A percentile compares a stretch with the other conserved stretches of the same genome.
Conservation (phyloP, 1,284 basidiomycete genomes). For the Fomitopsis betulina region DNA sequence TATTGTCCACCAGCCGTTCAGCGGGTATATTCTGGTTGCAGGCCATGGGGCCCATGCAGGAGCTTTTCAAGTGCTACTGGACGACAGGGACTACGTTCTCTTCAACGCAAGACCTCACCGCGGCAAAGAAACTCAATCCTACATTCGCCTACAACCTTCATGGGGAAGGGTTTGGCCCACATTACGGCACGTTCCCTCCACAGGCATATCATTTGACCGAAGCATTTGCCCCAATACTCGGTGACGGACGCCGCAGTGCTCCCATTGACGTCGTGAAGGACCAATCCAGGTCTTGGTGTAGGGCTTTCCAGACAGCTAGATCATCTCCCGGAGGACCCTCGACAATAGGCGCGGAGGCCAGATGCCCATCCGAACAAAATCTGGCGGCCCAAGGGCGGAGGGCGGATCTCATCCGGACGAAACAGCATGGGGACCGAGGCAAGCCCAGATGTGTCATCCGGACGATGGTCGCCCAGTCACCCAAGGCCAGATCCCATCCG, state of each 20-base stretch:
- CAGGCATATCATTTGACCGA: constrained; percentile 43
- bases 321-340: constrained; percentile 29
- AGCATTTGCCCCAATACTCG: constrained; percentile 18
- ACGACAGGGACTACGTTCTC: constrained; percentile 36
- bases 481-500: no score
- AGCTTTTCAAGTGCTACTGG: constrained; percentile 36
- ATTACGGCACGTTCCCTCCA: constrained; percentile 44
- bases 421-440: no score
- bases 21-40: constrained; percentile 33
- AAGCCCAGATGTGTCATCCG: no score
- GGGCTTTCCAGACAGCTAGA: constrained; percentile 22
- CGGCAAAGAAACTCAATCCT: constrained; percentile 38
- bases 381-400: no score
- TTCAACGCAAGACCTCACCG: constrained; percentile 18
- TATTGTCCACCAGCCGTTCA: constrained; percentile 26
- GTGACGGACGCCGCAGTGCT: not conserved
- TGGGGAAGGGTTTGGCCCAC: constrained; percentile 39
- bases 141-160: constrained; percentile 40
- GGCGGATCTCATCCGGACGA: no score
- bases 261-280: constrained; percentile 20
- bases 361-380: no score
- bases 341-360: no score
- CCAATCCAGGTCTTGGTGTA: constrained; percentile 35
- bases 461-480: no score
- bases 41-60: constrained; percentile 14